Conservation (phyloP, 805 yeast genomes). For the Maudiozyma saulgeensis region DNA sequence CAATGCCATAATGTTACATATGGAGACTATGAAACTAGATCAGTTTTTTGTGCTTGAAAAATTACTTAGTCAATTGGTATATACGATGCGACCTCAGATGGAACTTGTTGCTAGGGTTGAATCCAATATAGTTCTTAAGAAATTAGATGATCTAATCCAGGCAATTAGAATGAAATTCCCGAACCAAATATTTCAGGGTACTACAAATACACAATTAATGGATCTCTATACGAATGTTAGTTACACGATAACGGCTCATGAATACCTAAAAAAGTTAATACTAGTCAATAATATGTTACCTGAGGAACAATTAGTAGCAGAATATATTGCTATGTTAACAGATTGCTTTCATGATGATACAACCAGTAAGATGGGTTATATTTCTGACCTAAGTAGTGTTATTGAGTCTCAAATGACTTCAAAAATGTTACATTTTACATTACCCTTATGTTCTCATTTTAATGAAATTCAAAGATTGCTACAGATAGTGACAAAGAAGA, state of each 20-base stretch:
- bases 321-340: neutral
- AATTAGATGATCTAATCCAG: neutral
- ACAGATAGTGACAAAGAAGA: slow-evolving; percentile 4
- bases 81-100: neutral
- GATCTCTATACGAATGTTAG: slow-evolving; percentile 3
- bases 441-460: slow-evolving; percentile 18
- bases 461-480: slow-evolving; percentile 15
- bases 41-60: slow-evolving; percentile 14
- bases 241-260: neutral
- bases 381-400: slow-evolving; percentile 15
- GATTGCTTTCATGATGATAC: neutral
- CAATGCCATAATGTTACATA: slow-evolving; percentile 12
- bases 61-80: slow-evolving; percentile 3
- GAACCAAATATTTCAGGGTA: slow-evolving; percentile 8
- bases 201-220: slow-evolving; percentile 8
- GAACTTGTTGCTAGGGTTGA: neutral
- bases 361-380: slow-evolving; percentile 8
- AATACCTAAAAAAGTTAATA: neutral
- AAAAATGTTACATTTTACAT: slow-evolving; percentile 9
- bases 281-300: slow-evolving; percentile 10
- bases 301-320: neutral
- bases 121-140: neutral
- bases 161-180: slow-evolving; percentile 5
- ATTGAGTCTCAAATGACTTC: slow-evolving; percentile 11
- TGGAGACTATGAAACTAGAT: slow-evolving; percentile 12